A percentile compares a stretch with the other conserved stretches of the same genome.
phyloP scores from a whole-genome alignment of 1,284 basidiomycete genomes.

The Lentinula novae-zelandiae region DNA sequence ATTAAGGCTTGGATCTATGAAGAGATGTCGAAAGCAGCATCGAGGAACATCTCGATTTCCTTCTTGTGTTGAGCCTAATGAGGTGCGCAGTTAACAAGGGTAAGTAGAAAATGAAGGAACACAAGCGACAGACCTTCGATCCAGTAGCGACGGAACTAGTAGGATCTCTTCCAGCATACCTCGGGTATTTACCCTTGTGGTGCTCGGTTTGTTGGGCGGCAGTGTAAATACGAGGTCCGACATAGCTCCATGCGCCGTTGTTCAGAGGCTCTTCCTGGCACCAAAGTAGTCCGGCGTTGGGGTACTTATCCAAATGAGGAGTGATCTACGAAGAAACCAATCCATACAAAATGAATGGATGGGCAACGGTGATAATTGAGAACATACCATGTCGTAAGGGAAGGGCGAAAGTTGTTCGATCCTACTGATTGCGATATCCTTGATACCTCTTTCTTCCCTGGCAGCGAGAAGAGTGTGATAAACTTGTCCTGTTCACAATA shows the following conservation, averaged over 20 bases:
- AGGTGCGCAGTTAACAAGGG: slow-evolving; percentile 5
- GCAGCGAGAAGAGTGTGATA: slow-evolving; percentile 89
- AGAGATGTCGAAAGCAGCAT: slow-evolving; percentile 44
- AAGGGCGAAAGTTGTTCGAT: slow-evolving; percentile 95
- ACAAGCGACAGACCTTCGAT: slow-evolving; percentile 61
- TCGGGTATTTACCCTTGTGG: slow-evolving; percentile 87
- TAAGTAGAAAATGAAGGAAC: not conserved
- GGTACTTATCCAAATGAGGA: slow-evolving; percentile 91
- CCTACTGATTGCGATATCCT: slow-evolving; percentile 91
- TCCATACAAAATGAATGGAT: not conserved
- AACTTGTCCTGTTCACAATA: slow-evolving; percentile 69
- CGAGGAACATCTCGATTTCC: slow-evolving; percentile 75
- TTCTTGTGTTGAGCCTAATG: slow-evolving; percentile 74
- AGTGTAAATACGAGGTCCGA: slow-evolving; percentile 85
- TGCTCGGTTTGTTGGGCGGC: slow-evolving; percentile 81
- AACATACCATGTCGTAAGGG: slow-evolving; percentile 85
- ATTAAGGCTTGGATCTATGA: slow-evolving; percentile 7
- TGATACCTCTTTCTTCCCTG: slow-evolving; percentile 85
- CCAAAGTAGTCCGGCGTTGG: slow-evolving; percentile 91
- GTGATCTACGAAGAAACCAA: slow-evolving; percentile 53
- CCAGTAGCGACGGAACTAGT: slow-evolving; percentile 90
- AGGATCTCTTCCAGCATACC: slow-evolving; percentile 84
- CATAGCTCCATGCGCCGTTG: slow-evolving; percentile 91
- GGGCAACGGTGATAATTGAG: not conserved
- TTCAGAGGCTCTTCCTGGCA: slow-evolving; percentile 89